These are phyloP conservation scores for Astrothelium subdiscretum DNA, from an alignment of 495 filamentous ascomycete genomes.

Conservation along the genomic window DNA sequence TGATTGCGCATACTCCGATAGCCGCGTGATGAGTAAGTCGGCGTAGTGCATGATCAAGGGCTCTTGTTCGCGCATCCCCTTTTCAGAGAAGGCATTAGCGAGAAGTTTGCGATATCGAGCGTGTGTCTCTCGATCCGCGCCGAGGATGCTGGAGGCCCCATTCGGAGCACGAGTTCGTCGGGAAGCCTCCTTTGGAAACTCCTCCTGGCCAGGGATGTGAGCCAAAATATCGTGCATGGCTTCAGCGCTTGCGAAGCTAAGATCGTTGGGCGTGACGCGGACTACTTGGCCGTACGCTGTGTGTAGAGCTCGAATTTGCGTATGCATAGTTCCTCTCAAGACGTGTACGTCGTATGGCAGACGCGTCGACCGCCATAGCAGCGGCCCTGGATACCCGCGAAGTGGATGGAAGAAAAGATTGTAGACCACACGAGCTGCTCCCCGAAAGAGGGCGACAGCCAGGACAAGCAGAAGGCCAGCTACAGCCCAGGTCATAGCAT, in stretches of 20 bases:
- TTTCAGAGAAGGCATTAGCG: conserved; percentile 25
- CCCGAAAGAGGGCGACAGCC: background rate
- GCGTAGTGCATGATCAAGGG: conserved; percentile 31
- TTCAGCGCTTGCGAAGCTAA: conserved; percentile 15
- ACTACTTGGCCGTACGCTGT: conserved; percentile 19
- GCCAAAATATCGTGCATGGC: background rate
- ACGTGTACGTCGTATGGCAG: conserved; percentile 15
- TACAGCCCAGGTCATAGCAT: background rate
- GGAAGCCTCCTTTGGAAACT: conserved; percentile 27
- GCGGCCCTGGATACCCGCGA: conserved; percentile 37
- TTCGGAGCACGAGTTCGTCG: conserved; percentile 11
- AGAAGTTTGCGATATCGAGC: conserved; percentile 17
- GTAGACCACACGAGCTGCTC: conserved; percentile 20
- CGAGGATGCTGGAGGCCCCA: conserved; percentile 20
- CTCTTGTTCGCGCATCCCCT: conserved; percentile 36
- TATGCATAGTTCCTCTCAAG: conserved; percentile 9
- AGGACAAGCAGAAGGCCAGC: background rate
- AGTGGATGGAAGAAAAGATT: conserved; percentile 42
- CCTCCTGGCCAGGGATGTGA: conserved; percentile 17
- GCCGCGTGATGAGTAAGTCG: conserved; percentile 26
- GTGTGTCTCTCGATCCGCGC: conserved; percentile 21
- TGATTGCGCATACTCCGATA: conserved; percentile 11
- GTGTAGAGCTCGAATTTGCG: conserved; percentile 13
- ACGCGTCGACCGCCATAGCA: conserved; percentile 13
- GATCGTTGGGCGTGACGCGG: conserved; percentile 16